Base-by-base conservation (phyloP, 306 rosid genomes). In the Quercus dentata region DNA sequence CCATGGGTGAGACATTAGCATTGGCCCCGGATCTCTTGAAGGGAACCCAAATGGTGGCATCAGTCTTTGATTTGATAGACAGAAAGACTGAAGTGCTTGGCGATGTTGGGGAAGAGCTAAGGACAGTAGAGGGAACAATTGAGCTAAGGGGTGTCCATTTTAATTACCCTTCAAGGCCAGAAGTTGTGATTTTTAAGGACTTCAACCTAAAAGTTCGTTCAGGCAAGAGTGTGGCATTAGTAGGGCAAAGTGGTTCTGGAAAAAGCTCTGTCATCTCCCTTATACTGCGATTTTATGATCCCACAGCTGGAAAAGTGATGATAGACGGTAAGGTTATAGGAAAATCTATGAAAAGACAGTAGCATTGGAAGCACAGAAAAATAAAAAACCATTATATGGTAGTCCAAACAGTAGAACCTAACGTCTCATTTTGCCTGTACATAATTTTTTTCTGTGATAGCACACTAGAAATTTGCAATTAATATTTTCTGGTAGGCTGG, bases 201-300 rank as follows among this genome's bases (percentile, higher is more conserved):
- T 95, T 95, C 83, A 92, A 84, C 76, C 86, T 95, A 7, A 87
- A 74, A 83, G 94, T 95, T 71, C 90, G 87, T 54, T 79, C 93
- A 27, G 97, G 98, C 23, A 90, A 85, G 77, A 90, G 94, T 81
- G 75, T 92, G 79, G 99, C 99, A 25, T 79, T 95, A 33, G 98
- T 91, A 54, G 98, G 99, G 38, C 99, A 92, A 85, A 95, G 99
- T 76, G 99, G 99, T 27, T 92, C 99, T 20, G 99, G 99, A n/a
- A 95, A 95, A 90, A 95, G 99, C 94, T 95, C 99, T 35, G 92
- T 95, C 75, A 83, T 92, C 72, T 88, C 98, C 72, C 89, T 95
- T 13, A 86, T 92, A 67, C 94, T 95, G 88, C 86, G 98, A 74
- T 95, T 91, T 88, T 95, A 95, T 11, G 97, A 95, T 85, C 96